Percentiles rank a stretch among this genome's conserved stretches.
Evolutionary conservation across 2,329 filamentous ascomycete genomes (phyloP).

Genomic region (Eurotiales sp.): DNA sequence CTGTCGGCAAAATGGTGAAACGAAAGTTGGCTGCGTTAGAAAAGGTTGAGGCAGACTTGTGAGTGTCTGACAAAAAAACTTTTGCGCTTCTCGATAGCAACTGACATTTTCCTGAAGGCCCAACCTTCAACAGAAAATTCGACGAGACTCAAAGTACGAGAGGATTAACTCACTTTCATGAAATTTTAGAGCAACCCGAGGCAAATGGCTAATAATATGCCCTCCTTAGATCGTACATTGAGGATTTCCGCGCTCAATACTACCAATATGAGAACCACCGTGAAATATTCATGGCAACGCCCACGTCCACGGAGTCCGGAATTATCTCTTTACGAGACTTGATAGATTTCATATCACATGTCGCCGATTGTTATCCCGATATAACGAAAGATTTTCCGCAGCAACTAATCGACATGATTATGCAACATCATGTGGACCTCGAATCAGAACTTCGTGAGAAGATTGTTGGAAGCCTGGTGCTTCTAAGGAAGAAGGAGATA

Average conservation of each 20-base stretch:
- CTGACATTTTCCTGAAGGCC: constrained; percentile 48
- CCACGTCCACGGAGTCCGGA: constrained; percentile 71
- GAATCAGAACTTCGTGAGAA: constrained; percentile 88
- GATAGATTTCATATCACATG: constrained; percentile 89
- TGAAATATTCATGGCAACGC: constrained; percentile 85
- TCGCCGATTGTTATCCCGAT: constrained; percentile 86
- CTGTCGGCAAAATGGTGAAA: constrained; percentile 62
- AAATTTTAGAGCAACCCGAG: no score
- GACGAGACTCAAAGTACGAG: constrained; percentile 72
- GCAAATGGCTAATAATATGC: background rate
- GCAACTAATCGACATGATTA: constrained; percentile 76
- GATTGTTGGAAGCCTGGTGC: constrained; percentile 82
- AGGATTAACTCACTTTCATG: no score
- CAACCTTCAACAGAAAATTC: constrained; percentile 87
- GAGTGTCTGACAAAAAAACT: constrained; percentile 26
- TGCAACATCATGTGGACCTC: constrained; percentile 75
- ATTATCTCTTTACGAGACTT: constrained; percentile 83
- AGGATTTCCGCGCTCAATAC: constrained; percentile 85
- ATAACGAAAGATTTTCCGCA: constrained; percentile 72
- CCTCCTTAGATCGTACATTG: constrained; percentile 68
- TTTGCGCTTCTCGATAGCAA: background rate
- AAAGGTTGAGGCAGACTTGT: constrained; percentile 90
- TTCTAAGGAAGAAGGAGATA: constrained; percentile 86
- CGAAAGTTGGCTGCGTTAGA: constrained; percentile 88
- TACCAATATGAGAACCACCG: constrained; percentile 87